Evolutionary conservation across 306 rosid species (phyloP).

Genomic region (Sophora flavescens): DNA sequence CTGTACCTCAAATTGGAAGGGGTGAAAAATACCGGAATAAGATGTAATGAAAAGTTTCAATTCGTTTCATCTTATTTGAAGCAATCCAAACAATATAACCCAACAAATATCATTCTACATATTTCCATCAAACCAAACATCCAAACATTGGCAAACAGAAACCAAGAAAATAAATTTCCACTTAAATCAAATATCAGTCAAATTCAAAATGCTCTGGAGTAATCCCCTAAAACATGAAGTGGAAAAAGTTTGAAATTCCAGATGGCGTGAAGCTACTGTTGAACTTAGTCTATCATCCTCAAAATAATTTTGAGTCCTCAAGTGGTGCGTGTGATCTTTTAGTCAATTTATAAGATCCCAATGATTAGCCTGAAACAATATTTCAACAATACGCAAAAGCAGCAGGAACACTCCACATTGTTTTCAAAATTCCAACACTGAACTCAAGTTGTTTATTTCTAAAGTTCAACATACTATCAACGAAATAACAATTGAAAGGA

Average conservation of each 20-base stretch:
- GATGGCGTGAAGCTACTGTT: background rate
- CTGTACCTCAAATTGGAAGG: too few relatives aligned
- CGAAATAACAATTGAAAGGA: background rate
- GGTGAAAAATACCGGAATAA: too few relatives aligned
- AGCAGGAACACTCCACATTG: background rate
- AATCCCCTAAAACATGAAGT: background rate
- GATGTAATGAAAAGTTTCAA: too few relatives aligned
- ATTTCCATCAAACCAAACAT: too few relatives aligned
- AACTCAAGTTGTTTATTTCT: background rate
- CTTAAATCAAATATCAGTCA: background rate
- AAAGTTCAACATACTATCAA: background rate
- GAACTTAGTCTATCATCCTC: background rate
- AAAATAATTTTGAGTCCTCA: background rate
- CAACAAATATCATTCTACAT: too few relatives aligned
- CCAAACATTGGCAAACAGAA: background rate
- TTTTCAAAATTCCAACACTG: background rate
- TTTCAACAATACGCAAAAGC: background rate
- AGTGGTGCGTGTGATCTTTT: background rate
- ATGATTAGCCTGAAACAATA: background rate
- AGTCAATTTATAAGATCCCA: background rate
- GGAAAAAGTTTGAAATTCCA: background rate
- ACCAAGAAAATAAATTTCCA: slow-evolving; percentile 16
- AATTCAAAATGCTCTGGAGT: background rate
- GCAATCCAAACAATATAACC: too few relatives aligned
- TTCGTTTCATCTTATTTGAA: too few relatives aligned